These are phyloP conservation scores for Celoporthe dispersa DNA, from an alignment of 2,329 filamentous ascomycete genomes.

Conservation along the genomic window DNA sequence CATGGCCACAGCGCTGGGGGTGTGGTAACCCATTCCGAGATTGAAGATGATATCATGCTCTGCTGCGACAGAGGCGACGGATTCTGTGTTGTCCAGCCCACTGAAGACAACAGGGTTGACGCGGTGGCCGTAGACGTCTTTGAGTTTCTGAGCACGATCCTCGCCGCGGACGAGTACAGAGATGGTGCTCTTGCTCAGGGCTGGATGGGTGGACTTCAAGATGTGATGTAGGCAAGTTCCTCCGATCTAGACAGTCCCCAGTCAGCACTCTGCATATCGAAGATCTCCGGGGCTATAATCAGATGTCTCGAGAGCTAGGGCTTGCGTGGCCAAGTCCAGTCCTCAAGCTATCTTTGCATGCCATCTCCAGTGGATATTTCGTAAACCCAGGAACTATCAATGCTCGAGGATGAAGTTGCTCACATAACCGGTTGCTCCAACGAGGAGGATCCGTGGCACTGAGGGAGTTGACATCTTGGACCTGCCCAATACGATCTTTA, in stretches of 20 bases:
- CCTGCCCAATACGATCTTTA: not conserved
- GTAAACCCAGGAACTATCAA: not conserved
- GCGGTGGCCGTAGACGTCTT: constrained; percentile 25
- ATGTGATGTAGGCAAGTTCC: constrained; percentile 35
- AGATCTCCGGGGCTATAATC: no score
- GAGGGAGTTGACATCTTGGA: constrained; percentile 2
- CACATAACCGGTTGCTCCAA: constrained; percentile 37
- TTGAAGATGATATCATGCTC: constrained; percentile 47
- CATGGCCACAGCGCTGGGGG: constrained; percentile 44
- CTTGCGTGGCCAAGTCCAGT: not conserved
- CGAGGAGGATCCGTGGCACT: constrained; percentile 32
- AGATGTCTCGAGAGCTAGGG: no score
- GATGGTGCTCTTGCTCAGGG: constrained; percentile 32
- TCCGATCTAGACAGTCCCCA: constrained; percentile 30
- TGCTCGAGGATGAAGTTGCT: not conserved
- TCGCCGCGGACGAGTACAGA: constrained; percentile 34
- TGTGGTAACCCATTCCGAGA: constrained; percentile 45
- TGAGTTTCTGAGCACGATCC: constrained; percentile 9
- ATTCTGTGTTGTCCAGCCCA: constrained; percentile 34
- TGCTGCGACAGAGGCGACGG: constrained; percentile 32
- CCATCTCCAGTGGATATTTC: not conserved
- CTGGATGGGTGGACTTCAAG: constrained; percentile 30
- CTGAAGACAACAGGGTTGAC: constrained; percentile 34
- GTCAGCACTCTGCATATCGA: not conserved
- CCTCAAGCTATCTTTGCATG: not conserved